phyloP scores from a whole-genome alignment of 345 rosid species.

The Sisymbrium altissimum region DNA sequence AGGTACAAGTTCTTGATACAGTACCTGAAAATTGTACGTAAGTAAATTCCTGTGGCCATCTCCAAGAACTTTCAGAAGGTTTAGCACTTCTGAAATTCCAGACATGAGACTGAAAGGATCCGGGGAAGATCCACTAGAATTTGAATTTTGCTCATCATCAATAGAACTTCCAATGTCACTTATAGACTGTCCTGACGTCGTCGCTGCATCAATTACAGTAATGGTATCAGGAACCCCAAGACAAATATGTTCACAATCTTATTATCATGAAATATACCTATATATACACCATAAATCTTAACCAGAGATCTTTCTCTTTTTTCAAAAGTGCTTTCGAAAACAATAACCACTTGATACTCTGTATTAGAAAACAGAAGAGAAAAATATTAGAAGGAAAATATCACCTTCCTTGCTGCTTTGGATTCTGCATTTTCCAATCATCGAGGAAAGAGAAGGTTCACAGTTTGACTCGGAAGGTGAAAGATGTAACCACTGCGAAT shows the following conservation, averaged over 20 bases:
- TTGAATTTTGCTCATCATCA: constrained; percentile 25
- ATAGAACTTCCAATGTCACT: constrained; percentile 29
- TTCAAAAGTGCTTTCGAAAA: background rate
- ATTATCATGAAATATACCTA: background rate
- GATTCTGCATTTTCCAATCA: constrained; percentile 57
- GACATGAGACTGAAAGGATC: constrained; percentile 39
- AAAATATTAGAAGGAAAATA: background rate
- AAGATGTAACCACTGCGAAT: constrained; percentile 30
- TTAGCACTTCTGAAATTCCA: constrained; percentile 63
- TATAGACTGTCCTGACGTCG: constrained; percentile 27
- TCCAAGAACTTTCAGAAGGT: constrained; percentile 69
- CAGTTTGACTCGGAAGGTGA: constrained; percentile 44
- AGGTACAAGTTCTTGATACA: constrained; percentile 3
- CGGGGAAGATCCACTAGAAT: constrained; percentile 32
- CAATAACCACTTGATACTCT: constrained; percentile 9
- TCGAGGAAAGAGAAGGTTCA: constrained; percentile 53
- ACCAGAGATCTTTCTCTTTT: background rate
- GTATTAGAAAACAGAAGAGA: background rate
- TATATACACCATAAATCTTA: background rate
- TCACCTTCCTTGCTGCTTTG: constrained; percentile 83
- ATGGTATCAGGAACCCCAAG: background rate
- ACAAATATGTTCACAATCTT: constrained; percentile 9
- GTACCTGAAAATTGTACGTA: constrained; percentile 75
- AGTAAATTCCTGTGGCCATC: constrained; percentile 78
- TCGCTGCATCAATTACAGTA: constrained; percentile 22